phyloP scores from a whole-genome alignment of 176 grass and related monocot species.

The Zea luxurians region DNA sequence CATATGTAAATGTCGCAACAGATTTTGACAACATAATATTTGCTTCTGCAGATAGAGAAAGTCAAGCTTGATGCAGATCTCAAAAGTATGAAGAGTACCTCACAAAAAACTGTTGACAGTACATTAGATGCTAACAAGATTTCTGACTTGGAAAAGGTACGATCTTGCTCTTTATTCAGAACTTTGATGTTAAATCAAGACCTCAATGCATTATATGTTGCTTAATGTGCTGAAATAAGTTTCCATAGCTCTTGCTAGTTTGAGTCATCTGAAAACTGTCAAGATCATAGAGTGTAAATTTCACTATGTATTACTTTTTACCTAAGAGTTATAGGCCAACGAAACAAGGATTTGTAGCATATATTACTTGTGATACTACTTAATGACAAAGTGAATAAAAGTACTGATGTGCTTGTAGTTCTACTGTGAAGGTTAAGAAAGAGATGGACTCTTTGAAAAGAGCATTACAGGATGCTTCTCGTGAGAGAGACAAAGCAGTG shows the following conservation, averaged over 20 bases:
- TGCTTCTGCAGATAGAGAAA: constrained; percentile 61
- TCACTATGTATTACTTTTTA: constrained; percentile 22
- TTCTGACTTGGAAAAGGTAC: constrained; percentile 46
- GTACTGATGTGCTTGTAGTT: constrained; percentile 52
- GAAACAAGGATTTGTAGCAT: constrained; percentile 9
- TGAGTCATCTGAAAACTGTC: neutral
- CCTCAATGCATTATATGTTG: constrained; percentile 4
- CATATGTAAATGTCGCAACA: neutral
- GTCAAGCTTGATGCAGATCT: constrained; percentile 58
- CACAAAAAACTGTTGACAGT: constrained; percentile 43
- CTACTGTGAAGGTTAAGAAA: constrained; percentile 69
- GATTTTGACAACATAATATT: constrained; percentile 30
- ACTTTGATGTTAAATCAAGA: constrained; percentile 10
- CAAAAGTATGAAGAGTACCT: constrained; percentile 33
- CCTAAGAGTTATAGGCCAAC: constrained; percentile 8
- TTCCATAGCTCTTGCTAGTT: constrained; percentile 35
- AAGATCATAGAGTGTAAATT: constrained; percentile 12
- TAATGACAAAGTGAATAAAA: constrained; percentile 39
- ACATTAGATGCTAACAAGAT: constrained; percentile 36
- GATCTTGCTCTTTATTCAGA: constrained; percentile 21
- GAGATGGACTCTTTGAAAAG: constrained; percentile 69
- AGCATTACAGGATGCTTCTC: constrained; percentile 47
- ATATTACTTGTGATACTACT: neutral
- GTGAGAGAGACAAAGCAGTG: constrained; percentile 73
- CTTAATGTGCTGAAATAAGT: constrained; percentile 12